Evolutionary conservation across 164 flowering plant species (phyloP).

Genomic region (Protea cynaroides): DNA sequence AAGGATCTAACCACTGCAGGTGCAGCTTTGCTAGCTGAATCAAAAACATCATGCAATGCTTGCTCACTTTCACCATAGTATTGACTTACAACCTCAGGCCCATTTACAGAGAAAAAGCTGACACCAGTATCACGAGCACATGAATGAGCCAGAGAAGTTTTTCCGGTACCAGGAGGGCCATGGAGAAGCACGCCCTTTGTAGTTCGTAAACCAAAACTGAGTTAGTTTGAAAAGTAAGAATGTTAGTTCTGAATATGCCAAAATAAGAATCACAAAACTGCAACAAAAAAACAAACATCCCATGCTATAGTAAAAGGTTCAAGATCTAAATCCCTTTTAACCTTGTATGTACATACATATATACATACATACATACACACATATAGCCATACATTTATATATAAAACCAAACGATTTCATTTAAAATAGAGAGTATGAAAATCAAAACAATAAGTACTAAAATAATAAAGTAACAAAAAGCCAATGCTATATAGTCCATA

Average conservation of each 20-base stretch:
- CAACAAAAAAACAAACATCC: too few species aligned
- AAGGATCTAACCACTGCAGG: slow-evolving; percentile 77
- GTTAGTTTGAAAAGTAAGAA: slow-evolving; percentile 14
- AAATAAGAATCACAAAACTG: not conserved
- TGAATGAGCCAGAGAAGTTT: slow-evolving; percentile 70
- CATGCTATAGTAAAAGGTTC: too few species aligned
- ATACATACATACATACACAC: too few species aligned
- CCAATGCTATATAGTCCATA: too few species aligned
- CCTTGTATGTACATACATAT: too few species aligned
- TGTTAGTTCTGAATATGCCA: slow-evolving; percentile 10
- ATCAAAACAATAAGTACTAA: too few species aligned
- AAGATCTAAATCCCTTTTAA: too few species aligned
- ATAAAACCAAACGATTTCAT: too few species aligned
- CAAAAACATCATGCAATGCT: slow-evolving; percentile 64
- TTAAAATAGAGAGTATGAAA: too few species aligned
- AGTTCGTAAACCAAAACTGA: slow-evolving; percentile 64
- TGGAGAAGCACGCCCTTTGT: slow-evolving; percentile 94
- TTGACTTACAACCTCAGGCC: slow-evolving; percentile 79
- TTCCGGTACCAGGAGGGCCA: slow-evolving; percentile 97
- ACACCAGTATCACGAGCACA: slow-evolving; percentile 80
- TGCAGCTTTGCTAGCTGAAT: slow-evolving; percentile 61
- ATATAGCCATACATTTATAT: too few species aligned
- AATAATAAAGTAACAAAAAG: too few species aligned
- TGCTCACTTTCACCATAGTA: slow-evolving; percentile 86
- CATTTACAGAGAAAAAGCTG: slow-evolving; percentile 69